Conservation (phyloP, 495 filamentous ascomycete species). For the Xylaria venustula region DNA sequence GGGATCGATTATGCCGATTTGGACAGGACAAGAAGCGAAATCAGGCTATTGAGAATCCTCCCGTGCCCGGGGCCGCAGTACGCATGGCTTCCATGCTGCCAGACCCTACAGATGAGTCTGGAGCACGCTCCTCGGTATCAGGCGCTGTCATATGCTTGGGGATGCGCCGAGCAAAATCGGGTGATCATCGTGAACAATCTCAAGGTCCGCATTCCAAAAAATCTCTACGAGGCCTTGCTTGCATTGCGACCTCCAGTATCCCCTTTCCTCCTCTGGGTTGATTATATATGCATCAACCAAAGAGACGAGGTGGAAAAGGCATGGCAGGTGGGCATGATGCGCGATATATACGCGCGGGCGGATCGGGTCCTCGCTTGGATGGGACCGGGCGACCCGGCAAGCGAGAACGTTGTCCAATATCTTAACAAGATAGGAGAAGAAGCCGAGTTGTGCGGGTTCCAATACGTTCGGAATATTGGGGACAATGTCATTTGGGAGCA, state of each 20-base stretch:
- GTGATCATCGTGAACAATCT: not conserved
- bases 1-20: too few species aligned
- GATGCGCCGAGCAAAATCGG: not conserved
- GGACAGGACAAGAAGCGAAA: too few species aligned
- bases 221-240: slow-evolving; percentile 11
- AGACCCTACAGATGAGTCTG: too few species aligned
- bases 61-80: too few species aligned
- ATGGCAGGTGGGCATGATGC: slow-evolving; percentile 20
- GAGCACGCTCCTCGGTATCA: not conserved
- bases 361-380: slow-evolving; percentile 19
- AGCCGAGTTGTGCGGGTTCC: not conserved
- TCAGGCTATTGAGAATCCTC: too few species aligned
- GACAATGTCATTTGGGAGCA: not conserved
- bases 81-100: too few species aligned
- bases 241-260: not conserved
- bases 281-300: slow-evolving; percentile 30
- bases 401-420: not conserved
- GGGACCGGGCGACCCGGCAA: not conserved
- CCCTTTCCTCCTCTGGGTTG: slow-evolving; percentile 17
- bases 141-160: not conserved
- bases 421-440: not conserved
- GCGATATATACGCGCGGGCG: slow-evolving; percentile 19
- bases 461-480: not conserved
- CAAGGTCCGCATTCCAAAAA: not conserved
- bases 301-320: slow-evolving; percentile 18